Percentiles rank a stretch among this genome's conserved stretches.
Conservation (phyloP, 805 yeast genomes). For the Hyphopichia homilentoma region DNA sequence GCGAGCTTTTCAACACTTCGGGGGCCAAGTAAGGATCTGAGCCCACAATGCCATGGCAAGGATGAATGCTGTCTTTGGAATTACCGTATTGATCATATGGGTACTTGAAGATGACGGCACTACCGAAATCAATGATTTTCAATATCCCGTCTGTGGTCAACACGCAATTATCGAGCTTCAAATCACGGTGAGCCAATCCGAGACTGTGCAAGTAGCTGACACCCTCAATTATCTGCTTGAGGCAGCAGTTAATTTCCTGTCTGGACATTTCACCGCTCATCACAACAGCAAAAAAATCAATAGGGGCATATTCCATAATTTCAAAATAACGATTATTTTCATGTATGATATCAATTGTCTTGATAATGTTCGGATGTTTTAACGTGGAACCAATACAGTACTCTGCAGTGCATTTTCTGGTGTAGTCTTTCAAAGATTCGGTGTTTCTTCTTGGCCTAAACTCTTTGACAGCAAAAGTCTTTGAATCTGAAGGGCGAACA, state of each 20-base stretch:
- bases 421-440: slow-evolving; percentile 81
- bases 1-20: slow-evolving; percentile 68
- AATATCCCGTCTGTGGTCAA: slow-evolving; percentile 69
- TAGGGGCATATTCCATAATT: slow-evolving; percentile 94
- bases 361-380: slow-evolving; percentile 76
- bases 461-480: slow-evolving; percentile 88
- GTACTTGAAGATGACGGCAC: slow-evolving; percentile 77
- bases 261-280: slow-evolving; percentile 83
- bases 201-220: slow-evolving; percentile 69
- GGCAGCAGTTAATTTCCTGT: slow-evolving; percentile 77
- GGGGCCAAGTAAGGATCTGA: slow-evolving; percentile 90
- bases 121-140: slow-evolving; percentile 79
- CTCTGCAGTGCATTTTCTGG: slow-evolving; percentile 89
- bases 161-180: slow-evolving; percentile 81
- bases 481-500: slow-evolving; percentile 59
- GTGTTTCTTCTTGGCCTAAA: slow-evolving; percentile 71
- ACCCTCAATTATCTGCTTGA: slow-evolving; percentile 71
- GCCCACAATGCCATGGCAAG: slow-evolving; percentile 76
- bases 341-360: slow-evolving; percentile 71
- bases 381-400: slow-evolving; percentile 87
- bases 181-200: slow-evolving; percentile 81
- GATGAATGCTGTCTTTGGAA: slow-evolving; percentile 60
- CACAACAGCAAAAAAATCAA: slow-evolving; percentile 81
- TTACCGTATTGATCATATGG: slow-evolving; percentile 58
- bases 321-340: slow-evolving; percentile 72